Evolutionary conservation across 2,329 filamentous ascomycete genomes (phyloP), one percentile per base, ranked within the genome.

Genomic region (Xylaria digitata): DNA sequence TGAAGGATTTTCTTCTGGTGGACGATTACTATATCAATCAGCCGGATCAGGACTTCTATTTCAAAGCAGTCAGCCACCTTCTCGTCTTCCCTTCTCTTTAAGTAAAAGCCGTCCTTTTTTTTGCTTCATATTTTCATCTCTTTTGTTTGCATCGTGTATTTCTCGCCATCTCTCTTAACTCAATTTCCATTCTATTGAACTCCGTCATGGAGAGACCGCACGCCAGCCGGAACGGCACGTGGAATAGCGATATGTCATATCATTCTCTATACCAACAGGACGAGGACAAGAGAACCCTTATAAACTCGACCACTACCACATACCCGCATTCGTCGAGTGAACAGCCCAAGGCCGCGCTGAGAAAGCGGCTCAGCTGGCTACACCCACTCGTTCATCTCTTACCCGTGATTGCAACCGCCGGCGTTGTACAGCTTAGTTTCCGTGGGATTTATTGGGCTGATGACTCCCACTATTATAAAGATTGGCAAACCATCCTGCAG

Each of bases 351-450:
- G 15, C 53, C 3, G 65, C 65, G 50, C 17, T 65, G 19, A 30
- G 55, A 2, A 61, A 43, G 32, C 45, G 46, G 4, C 30, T 67
- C 6, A 57, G 61, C 40, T 53, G 43, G 46, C 1, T 58, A 19
- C 65, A 67, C 15, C 50, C 56, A 2, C 37, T 67, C 21, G 65
- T 67, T 1, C 65, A 68, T 37, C 19, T 68, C 23, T 48, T 68
- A 11, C 62, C 66, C n/a, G 57, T 68, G 2, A 11, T 6, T 0
- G 58, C 23, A 17, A 68, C 66, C 1, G 2, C 55, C 4, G 48
- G 17, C 40, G 45, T 68, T 26, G 6, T 62, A 13, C 62, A 65
- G 54, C 58, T 65, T 6, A 65, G 40, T 40, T 56, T 68, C 17
- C 46, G 61, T 0, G 13, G 6, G 2, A 17, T 61, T 1, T 65